phyloP scores from a whole-genome alignment of 345 rosid genomes.

The Trapa bicornis region DNA sequence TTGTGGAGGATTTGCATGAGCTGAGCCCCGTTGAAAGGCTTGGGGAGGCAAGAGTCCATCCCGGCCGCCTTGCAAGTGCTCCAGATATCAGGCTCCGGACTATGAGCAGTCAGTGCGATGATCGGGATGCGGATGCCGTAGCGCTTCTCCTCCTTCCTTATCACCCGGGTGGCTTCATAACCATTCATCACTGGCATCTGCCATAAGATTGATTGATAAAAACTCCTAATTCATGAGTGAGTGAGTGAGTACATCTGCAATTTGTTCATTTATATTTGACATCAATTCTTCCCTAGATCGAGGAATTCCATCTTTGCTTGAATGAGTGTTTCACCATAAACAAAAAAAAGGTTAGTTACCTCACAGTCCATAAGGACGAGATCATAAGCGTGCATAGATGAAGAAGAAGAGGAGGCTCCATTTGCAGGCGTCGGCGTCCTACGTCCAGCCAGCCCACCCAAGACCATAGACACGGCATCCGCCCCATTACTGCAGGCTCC shows the following conservation, averaged over 20 bases:
- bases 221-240: neutral
- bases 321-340: neutral
- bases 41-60: constrained; percentile 47
- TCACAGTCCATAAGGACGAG: constrained; percentile 78
- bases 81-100: constrained; percentile 25
- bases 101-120: constrained; percentile 58
- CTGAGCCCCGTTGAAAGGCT: constrained; percentile 20
- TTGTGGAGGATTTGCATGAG: constrained; percentile 22
- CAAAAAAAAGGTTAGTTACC: constrained; percentile 22
- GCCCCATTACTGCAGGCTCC: constrained; percentile 38
- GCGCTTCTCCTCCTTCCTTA: constrained; percentile 37
- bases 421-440: constrained; percentile 7
- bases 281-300: too few relatives aligned
- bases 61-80: constrained; percentile 38
- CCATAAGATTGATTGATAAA: neutral
- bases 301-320: too few relatives aligned
- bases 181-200: constrained; percentile 81
- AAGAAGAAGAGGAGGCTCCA: constrained; percentile 16
- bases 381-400: constrained; percentile 21
- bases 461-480: constrained; percentile 38
- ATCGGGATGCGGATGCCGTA: constrained; percentile 41
- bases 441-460: constrained; percentile 15
- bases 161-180: constrained; percentile 47
- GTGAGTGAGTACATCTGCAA: too few relatives aligned
- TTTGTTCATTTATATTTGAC: too few relatives aligned